A percentile compares a stretch with the other conserved stretches of the same genome.
These are phyloP conservation scores for cucumber (Cucumis sativus) DNA, from an alignment of 306 rosid species.

Conservation along the genomic window DNA sequence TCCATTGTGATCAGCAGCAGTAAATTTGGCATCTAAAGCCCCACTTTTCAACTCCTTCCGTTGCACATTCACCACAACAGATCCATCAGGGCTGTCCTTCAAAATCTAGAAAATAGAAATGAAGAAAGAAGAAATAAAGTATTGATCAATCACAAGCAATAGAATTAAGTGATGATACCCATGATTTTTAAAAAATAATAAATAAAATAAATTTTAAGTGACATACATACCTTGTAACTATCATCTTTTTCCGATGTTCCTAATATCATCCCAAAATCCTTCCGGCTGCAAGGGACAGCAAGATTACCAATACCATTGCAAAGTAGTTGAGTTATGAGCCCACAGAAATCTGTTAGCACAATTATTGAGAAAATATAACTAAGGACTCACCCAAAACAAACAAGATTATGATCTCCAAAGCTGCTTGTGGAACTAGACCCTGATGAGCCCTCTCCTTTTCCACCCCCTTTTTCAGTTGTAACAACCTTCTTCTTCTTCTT, in stretches of 20 bases:
- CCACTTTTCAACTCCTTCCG: conserved; percentile 47
- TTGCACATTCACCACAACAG: conserved; percentile 38
- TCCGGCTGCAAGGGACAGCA: conserved; percentile 46
- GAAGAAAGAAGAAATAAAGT: not conserved
- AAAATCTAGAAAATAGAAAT: conserved; percentile 41
- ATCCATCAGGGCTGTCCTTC: conserved; percentile 58
- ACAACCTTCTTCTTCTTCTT: conserved; percentile 38
- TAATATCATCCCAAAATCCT: conserved; percentile 77
- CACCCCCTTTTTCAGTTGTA: conserved; percentile 42
- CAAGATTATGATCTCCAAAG: conserved; percentile 63
- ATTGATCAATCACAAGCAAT: not conserved
- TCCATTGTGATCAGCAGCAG: conserved; percentile 48
- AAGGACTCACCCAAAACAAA: conserved; percentile 73
- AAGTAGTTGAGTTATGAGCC: not conserved
- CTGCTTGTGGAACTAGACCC: conserved; percentile 27
- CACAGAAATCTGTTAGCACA: not conserved
- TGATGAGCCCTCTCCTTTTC: conserved; percentile 62
- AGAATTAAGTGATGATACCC: not conserved
- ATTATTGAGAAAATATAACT: conserved; percentile 9
- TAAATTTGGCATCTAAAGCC: conserved; percentile 53
- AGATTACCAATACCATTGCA: not conserved
- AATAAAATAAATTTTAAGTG: not conserved
- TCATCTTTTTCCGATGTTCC: conserved; percentile 65
- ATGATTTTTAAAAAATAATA: not conserved
- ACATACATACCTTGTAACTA: conserved; percentile 54